Percentiles rank a stretch among this genome's conserved stretches.
Conservation (phyloP, 1,284 basidiomycete species). For the Cystobasidiaceae sp. region DNA sequence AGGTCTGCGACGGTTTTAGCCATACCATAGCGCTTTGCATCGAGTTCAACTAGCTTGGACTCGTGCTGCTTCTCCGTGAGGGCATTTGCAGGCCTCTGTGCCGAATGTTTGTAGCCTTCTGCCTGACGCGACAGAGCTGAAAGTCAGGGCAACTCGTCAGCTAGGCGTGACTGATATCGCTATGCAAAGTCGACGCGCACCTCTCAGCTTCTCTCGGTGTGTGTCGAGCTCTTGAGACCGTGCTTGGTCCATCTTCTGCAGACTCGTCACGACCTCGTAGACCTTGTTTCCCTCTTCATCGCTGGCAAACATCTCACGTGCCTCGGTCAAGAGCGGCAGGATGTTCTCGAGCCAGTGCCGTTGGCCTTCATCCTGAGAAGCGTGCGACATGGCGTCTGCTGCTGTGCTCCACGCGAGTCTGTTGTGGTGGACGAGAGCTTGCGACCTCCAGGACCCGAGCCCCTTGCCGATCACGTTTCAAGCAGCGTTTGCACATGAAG, state of each 20-base stretch:
- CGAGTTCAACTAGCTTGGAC: constrained; percentile 59
- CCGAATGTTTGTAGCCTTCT: constrained; percentile 49
- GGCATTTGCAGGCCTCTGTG: constrained; percentile 61
- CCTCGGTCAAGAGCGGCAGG: constrained; percentile 5
- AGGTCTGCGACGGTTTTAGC: constrained; percentile 68
- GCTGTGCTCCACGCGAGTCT: neutral
- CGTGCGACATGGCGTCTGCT: constrained; percentile 12
- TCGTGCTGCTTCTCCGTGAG: constrained; percentile 62
- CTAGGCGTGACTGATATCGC: too few relatives aligned
- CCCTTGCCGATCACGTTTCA: too few relatives aligned
- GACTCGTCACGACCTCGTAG: neutral
- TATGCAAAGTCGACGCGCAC: too few relatives aligned
- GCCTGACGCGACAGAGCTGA: constrained; percentile 26
- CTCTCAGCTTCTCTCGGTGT: constrained; percentile 18
- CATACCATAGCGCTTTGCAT: constrained; percentile 58
- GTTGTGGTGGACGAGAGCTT: neutral
- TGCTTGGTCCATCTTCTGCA: constrained; percentile 21
- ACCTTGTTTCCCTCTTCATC: constrained; percentile 18
- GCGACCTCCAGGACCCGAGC: too few relatives aligned
- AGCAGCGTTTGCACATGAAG: too few relatives aligned
- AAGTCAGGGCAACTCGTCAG: too few relatives aligned
- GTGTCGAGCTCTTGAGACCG: constrained; percentile 10
- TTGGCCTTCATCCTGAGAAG: constrained; percentile 4
- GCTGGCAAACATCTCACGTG: constrained; percentile 18
- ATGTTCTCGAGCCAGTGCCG: constrained; percentile 25